Conservation (phyloP, 352 stramenopile genomes). For the Phytophthora hibernalis region DNA sequence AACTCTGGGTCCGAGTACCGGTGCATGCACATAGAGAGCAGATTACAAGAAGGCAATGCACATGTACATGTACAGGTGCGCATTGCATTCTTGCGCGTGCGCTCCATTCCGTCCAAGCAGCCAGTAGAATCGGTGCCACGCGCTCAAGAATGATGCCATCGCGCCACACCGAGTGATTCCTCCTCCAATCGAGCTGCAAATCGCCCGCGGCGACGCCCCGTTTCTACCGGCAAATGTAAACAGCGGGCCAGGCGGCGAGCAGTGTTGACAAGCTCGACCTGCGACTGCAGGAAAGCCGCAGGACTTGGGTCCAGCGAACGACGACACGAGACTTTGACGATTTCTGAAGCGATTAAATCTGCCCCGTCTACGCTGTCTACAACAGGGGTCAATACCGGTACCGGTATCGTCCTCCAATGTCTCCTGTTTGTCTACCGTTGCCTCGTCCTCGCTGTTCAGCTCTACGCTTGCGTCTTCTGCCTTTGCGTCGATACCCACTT, state of each 20-base stretch:
- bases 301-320: constrained; percentile 1
- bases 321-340: constrained; percentile 20
- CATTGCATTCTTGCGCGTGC: not conserved
- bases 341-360: constrained; percentile 34
- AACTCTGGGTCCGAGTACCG: too few species aligned
- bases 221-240: constrained; percentile 13
- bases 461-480: not conserved
- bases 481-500: not conserved
- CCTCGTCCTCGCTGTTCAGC: not conserved
- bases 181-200: constrained; percentile 23
- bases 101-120: not conserved
- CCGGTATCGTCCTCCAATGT: constrained; percentile 15
- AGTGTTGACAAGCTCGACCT: constrained; percentile 1
- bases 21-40: not conserved
- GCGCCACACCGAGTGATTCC: not conserved
- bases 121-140: constrained; percentile 1
- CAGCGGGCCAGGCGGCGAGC: not conserved
- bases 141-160: not conserved
- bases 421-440: not conserved
- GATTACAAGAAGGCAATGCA: constrained; percentile 8
- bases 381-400: constrained; percentile 25
- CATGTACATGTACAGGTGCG: too few species aligned
- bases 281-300: not conserved
- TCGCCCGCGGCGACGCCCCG: constrained; percentile 1
- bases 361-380: constrained; percentile 20